Base-by-base conservation (phyloP, 306 rosid genomes). In the Dryas alaskensis region DNA sequence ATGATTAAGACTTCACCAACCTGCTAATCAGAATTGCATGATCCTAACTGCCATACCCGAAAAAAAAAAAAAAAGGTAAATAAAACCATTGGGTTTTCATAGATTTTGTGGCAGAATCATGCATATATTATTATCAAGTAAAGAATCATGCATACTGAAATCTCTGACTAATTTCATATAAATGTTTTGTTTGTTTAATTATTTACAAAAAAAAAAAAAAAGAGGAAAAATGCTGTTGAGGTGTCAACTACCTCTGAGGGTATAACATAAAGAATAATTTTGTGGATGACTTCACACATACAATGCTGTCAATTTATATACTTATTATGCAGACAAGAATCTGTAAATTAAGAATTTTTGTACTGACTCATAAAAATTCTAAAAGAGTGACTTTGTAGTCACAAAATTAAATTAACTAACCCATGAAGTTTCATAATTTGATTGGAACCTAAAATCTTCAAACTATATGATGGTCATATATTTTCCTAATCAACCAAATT, bases 1-100 rank as follows among this genome's bases (percentile, higher is more conserved):
- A 86, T 89, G 91, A 79, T 80, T 75, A 59, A 67, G 43, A 55
- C 1, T 64, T 80, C 75, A 83, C 89, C 91, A 83, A 85, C 79
- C 82, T 9, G 51, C 19, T 46, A 76, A 78, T 66, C 79, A 78
- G 63, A 67, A 60, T 51, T 71, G 75, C 84, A 86, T 87, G 89
- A 86, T 53, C 65, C 61, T 43, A 76, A 81, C 83, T 46, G 57
- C 76, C 86, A 69, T 60, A 50, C 66, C 10, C 55, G 51, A 31
- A n/a, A 25, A 63, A n/a, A 4, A 4, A 13, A 54, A 25, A 37
- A 31, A 17, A 60, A 74, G 3, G 10, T 1, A n/a, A 60, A 52
- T 52, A 22, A 22, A 14, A 50, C 10, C 7, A 31, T 43, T 54
- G 43, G 42, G 7, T 39, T 59, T 70, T 72, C 27, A 8, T 42